phyloP scores from a whole-genome alignment of 2,329 filamentous ascomycete species.

The Botryosphaeria dothidea region DNA sequence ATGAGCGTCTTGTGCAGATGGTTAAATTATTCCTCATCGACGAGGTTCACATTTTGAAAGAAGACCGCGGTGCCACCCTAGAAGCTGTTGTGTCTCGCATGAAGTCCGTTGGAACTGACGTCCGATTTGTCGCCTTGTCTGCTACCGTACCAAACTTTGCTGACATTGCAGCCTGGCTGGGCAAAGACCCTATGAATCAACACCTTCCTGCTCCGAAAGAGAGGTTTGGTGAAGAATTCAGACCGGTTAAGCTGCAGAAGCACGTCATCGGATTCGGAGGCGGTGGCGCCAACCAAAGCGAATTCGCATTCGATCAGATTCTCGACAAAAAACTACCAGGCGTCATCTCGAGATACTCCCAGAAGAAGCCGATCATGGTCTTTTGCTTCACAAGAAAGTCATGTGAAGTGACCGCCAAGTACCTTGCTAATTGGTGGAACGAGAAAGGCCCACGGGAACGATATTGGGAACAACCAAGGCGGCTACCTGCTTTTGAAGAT shows the following conservation, averaged over 20 bases:
- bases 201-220: constrained; percentile 66
- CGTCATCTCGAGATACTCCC: constrained; percentile 66
- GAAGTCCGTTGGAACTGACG: constrained; percentile 74
- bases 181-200: constrained; percentile 61
- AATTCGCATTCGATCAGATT: constrained; percentile 74
- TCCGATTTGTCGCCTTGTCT: constrained; percentile 79
- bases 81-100: constrained; percentile 85
- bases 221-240: constrained; percentile 75
- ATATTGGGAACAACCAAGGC: constrained; percentile 64
- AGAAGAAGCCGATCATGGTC: constrained; percentile 75
- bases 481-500: constrained; percentile 54
- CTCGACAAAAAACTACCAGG: constrained; percentile 66
- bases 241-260: constrained; percentile 75
- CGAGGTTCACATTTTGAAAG: constrained; percentile 84
- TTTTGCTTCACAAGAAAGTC: constrained; percentile 80
- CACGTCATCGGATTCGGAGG: constrained; percentile 72
- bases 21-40: constrained; percentile 83
- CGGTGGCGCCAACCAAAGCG: constrained; percentile 56
- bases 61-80: constrained; percentile 74
- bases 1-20: constrained; percentile 70
- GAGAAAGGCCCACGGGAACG: constrained; percentile 52
- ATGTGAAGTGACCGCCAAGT: constrained; percentile 66
- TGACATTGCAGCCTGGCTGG: constrained; percentile 80
- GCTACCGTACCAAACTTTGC: constrained; percentile 81
- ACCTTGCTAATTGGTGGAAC: constrained; percentile 67